A percentile compares a stretch with the other conserved stretches of the same genome.
Evolutionary conservation across 1,284 basidiomycete species (phyloP).

Genomic region (Apiotrichum domesticum): DNA sequence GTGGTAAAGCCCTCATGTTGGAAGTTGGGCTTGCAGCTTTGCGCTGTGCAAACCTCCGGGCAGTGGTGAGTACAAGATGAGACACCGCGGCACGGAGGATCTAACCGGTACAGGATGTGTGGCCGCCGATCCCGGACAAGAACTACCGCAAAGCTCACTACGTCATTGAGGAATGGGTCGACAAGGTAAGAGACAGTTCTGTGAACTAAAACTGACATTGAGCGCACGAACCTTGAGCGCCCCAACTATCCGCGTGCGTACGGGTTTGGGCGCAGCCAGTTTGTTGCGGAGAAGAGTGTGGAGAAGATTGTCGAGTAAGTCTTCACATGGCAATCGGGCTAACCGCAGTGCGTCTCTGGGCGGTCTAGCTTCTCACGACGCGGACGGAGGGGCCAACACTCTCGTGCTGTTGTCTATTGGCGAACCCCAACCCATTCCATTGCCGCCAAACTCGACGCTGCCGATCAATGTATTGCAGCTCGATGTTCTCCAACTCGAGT

Average conservation of each 20-base stretch:
- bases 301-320: slow-evolving; percentile 61
- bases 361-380: slow-evolving; percentile 65
- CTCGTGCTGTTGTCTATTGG: slow-evolving; percentile 72
- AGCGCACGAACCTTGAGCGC: slow-evolving; percentile 20
- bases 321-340: background rate
- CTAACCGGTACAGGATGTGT: slow-evolving; percentile 54
- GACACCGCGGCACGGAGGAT: background rate
- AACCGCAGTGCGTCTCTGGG: slow-evolving; percentile 57
- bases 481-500: slow-evolving; percentile 52
- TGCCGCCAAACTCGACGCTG: slow-evolving; percentile 47
- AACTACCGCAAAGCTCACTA: slow-evolving; percentile 81
- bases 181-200: slow-evolving; percentile 57
- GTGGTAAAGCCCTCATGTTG: slow-evolving; percentile 53
- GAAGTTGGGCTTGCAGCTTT: slow-evolving; percentile 78
- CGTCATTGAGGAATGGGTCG: slow-evolving; percentile 68
- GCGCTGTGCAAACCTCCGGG: slow-evolving; percentile 64
- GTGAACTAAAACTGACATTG: background rate
- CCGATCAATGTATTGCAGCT: slow-evolving; percentile 67
- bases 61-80: slow-evolving; percentile 47
- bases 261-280: slow-evolving; percentile 68
- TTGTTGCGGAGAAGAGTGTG: slow-evolving; percentile 61
- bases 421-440: slow-evolving; percentile 27
- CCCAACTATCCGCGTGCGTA: slow-evolving; percentile 33
- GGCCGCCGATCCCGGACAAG: slow-evolving; percentile 70
- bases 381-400: slow-evolving; percentile 62